These are phyloP conservation scores for Eucalyptus melliodora DNA, from an alignment of 345 rosid species.

Conservation along the genomic window DNA sequence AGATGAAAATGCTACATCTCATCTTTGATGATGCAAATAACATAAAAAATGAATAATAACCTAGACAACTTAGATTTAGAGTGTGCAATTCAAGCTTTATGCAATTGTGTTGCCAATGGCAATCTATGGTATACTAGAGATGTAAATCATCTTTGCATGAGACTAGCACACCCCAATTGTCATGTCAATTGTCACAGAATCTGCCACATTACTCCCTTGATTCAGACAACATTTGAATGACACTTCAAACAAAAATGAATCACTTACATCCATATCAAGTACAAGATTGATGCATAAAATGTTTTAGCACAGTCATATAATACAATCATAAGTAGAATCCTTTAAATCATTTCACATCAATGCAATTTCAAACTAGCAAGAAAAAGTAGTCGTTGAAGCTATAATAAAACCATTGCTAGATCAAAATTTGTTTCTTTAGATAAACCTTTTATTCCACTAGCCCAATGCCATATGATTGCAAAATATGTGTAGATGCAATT, in stretches of 20 bases:
- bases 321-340: neutral
- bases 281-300: neutral
- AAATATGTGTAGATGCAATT: neutral
- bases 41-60: neutral
- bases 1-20: neutral
- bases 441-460: neutral
- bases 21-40: neutral
- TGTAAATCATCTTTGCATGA: neutral
- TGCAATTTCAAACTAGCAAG: neutral
- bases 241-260: neutral
- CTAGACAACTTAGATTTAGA: neutral
- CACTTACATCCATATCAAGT: neutral
- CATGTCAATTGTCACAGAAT: neutral
- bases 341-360: neutral
- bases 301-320: neutral
- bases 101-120: neutral
- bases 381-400: neutral
- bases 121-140: neutral
- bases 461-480: neutral
- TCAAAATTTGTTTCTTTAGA: neutral
- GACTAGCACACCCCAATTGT: neutral
- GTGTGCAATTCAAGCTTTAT: neutral
- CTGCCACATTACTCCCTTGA: neutral
- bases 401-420: neutral
- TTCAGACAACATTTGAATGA: neutral